phyloP scores from a whole-genome alignment of 1,284 basidiomycete genomes.

The Ganoderma boninense region DNA sequence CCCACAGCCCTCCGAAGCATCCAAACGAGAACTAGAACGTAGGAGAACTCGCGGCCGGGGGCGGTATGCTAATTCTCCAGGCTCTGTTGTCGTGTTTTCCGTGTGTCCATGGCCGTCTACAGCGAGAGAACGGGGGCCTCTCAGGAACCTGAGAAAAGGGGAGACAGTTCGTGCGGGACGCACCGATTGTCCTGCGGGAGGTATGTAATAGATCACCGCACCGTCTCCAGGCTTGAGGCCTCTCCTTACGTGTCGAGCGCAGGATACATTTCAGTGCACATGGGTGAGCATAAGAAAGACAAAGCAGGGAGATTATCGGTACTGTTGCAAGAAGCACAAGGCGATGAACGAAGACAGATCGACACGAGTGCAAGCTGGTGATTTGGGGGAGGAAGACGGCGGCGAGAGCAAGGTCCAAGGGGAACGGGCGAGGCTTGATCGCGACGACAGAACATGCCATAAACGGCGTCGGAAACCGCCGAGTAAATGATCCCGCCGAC shows the following conservation, averaged over 20 bases:
- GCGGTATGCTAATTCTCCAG: background rate
- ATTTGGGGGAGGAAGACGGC: background rate
- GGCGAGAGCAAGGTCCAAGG: no score
- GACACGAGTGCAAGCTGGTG: background rate
- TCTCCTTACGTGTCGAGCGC: constrained; percentile 11
- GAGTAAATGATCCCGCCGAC: background rate
- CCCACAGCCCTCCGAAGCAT: constrained; percentile 11
- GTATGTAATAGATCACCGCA: constrained; percentile 23
- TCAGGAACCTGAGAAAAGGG: constrained; percentile 10
- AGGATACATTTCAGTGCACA: background rate
- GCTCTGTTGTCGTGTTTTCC: background rate
- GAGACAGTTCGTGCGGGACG: background rate
- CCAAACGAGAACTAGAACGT: background rate
- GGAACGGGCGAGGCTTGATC: no score
- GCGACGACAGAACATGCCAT: background rate
- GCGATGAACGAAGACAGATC: background rate
- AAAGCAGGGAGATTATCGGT: background rate
- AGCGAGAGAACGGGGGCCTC: background rate
- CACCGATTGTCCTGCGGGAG: constrained; percentile 5
- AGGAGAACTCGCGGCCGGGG: constrained; percentile 7
- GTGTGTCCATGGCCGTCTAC: background rate
- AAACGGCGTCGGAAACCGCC: constrained; percentile 12
- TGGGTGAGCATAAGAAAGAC: background rate
- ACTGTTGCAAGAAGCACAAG: background rate
- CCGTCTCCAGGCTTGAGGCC: constrained; percentile 15